phyloP scores from a whole-genome alignment of 108 stramenopile genomes.

The Nannochloropsis oceanica region DNA sequence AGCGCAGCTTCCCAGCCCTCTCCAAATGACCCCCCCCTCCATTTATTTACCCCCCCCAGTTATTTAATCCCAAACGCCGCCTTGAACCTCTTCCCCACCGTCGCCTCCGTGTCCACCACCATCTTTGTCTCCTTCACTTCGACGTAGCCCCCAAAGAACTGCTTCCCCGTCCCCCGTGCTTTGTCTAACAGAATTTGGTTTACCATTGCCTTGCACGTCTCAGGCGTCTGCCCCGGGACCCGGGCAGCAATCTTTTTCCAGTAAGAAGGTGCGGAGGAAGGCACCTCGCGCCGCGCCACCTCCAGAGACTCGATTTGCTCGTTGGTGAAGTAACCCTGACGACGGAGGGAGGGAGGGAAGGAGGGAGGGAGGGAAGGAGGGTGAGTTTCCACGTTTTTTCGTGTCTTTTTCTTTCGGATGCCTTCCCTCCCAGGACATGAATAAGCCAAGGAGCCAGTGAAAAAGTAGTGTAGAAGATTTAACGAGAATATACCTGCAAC shows the following conservation, averaged over 20 bases:
- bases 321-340: neutral
- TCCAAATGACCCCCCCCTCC: neutral
- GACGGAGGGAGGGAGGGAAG: neutral
- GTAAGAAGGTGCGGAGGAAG: constrained; percentile 8
- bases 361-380: neutral
- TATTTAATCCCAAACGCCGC: neutral
- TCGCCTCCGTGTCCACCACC: constrained; percentile 17
- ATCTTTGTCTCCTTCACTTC: constrained; percentile 14
- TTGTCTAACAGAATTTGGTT: constrained; percentile 11
- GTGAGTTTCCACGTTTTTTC: neutral
- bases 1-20: too few species aligned
- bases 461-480: too few species aligned
- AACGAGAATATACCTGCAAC: neutral
- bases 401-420: neutral
- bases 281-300: constrained; percentile 13
- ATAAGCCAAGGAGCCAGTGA: too few species aligned
- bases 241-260: constrained; percentile 12
- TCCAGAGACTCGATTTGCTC: constrained; percentile 17
- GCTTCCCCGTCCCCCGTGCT: constrained; percentile 7
- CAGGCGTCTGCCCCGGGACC: constrained; percentile 20
- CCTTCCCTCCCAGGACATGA: neutral
- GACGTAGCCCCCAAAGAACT: constrained; percentile 19
- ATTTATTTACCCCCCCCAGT: too few species aligned
- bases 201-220: constrained; percentile 19
- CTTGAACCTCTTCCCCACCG: neutral